Conservation (phyloP, 148 eudicot species). For the Linanthus parryae region DNA sequence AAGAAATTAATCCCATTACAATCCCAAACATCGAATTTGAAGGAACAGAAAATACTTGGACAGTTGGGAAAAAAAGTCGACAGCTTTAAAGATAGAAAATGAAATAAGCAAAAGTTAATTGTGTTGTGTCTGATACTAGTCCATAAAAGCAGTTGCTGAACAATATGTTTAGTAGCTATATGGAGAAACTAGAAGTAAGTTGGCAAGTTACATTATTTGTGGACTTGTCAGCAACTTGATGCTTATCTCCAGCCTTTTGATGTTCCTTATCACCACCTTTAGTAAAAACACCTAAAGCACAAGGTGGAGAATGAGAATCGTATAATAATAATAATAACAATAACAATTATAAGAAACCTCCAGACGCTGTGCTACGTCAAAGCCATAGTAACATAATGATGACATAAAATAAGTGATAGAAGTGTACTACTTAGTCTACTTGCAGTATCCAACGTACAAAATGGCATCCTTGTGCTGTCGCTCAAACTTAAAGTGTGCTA, state of each 20-base stretch:
- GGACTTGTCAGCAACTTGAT: slow-evolving; percentile 25
- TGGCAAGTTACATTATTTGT: slow-evolving; percentile 26
- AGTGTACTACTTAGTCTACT: too few species aligned
- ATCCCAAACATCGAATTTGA: neutral
- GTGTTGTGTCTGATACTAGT: neutral
- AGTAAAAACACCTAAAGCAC: slow-evolving; percentile 44
- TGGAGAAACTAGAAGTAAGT: neutral
- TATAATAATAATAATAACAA: too few species aligned
- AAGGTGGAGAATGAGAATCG: neutral
- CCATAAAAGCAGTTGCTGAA: neutral
- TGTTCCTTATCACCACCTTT: slow-evolving; percentile 35
- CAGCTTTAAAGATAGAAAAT: neutral
- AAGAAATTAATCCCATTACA: slow-evolving; percentile 5
- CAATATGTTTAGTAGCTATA: neutral
- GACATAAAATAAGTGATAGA: too few species aligned
- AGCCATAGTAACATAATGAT: too few species aligned
- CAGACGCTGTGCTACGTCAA: too few species aligned
- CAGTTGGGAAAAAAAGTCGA: neutral
- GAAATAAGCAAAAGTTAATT: neutral
- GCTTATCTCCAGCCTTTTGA: slow-evolving; percentile 20
- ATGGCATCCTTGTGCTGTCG: too few species aligned
- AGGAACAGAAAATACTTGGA: neutral
- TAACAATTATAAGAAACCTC: too few species aligned
- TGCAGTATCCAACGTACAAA: too few species aligned
- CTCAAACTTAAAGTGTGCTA: too few species aligned